Percentiles rank a stretch among this genome's conserved stretches.
Evolutionary conservation across 768 basidiomycete genomes (phyloP).

Genomic region (Dictyophora rubrovolvata): DNA sequence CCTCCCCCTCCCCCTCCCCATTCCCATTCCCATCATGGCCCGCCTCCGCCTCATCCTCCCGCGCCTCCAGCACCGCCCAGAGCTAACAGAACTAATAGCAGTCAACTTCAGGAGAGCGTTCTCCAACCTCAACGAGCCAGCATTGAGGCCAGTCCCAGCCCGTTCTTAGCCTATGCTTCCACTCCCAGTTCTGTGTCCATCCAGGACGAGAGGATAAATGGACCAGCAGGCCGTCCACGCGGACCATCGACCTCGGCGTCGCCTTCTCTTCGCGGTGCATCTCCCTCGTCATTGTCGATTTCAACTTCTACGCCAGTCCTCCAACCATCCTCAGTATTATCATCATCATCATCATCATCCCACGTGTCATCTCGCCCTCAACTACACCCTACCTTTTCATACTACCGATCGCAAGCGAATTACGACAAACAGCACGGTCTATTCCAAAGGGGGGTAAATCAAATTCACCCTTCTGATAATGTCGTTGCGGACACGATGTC

Average conservation of each 20-base stretch:
- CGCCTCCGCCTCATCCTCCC: constrained; percentile 3
- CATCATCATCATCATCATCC: neutral
- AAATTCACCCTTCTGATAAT: neutral
- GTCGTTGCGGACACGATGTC: too few relatives aligned
- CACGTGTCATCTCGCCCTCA: neutral
- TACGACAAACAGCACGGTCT: neutral
- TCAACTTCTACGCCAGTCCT: too few relatives aligned
- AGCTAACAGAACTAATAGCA: neutral
- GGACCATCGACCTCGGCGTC: too few relatives aligned
- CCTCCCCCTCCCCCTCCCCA: neutral
- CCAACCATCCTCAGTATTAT: neutral
- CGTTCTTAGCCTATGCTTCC: too few relatives aligned
- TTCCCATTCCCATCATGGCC: neutral
- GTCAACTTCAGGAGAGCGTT: neutral
- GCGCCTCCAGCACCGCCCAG: constrained; percentile 1
- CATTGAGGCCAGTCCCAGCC: neutral
- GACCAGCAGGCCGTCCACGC: too few relatives aligned
- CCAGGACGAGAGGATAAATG: too few relatives aligned
- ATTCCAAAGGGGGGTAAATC: neutral
- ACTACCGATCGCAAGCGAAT: neutral
- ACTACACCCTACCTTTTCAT: neutral
- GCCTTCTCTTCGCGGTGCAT: too few relatives aligned
- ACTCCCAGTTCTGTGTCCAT: too few relatives aligned
- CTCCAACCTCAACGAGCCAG: neutral
- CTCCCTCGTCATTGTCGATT: too few relatives aligned